Evolutionary conservation across 345 rosid genomes (phyloP).

Genomic region (Citrus australasica): DNA sequence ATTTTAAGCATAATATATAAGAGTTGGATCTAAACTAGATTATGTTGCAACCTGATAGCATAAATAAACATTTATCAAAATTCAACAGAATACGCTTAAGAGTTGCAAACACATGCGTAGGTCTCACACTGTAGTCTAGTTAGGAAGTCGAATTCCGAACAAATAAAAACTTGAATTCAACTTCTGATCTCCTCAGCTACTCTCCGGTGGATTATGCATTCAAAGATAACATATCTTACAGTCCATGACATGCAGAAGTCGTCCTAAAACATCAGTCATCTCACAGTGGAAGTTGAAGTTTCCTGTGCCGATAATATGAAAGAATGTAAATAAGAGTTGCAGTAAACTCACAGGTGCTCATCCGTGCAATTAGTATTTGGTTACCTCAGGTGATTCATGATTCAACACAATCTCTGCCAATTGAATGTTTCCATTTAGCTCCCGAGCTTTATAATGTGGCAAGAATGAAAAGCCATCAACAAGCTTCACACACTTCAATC

Average conservation of each 20-base stretch:
- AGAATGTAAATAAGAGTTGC: conserved; percentile 10
- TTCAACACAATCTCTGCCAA: conserved; percentile 60
- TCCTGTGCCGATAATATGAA: conserved; percentile 11
- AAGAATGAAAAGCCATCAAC: conserved; percentile 76
- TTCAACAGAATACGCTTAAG: background rate
- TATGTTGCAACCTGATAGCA: background rate
- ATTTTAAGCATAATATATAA: background rate
- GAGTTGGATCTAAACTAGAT: background rate
- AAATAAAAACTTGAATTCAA: conserved; percentile 1
- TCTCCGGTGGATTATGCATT: background rate
- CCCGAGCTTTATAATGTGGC: conserved; percentile 66
- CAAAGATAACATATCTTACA: background rate
- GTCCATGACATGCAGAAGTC: too few relatives aligned
- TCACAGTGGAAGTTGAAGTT: conserved; percentile 10
- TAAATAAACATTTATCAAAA: background rate
- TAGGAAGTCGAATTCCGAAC: background rate
- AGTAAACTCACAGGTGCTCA: background rate
- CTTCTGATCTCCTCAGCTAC: background rate
- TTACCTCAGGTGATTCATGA: conserved; percentile 24
- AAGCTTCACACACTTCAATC: conserved; percentile 70
- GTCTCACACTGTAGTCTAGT: background rate
- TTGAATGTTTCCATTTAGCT: conserved; percentile 68
- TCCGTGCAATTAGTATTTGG: background rate
- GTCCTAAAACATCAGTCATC: conserved; percentile 2
- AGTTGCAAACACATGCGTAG: background rate